Evolutionary conservation across 2,329 filamentous ascomycete species (phyloP), one percentile per base, ranked within the genome.

Genomic region (Fusarium humuli): DNA sequence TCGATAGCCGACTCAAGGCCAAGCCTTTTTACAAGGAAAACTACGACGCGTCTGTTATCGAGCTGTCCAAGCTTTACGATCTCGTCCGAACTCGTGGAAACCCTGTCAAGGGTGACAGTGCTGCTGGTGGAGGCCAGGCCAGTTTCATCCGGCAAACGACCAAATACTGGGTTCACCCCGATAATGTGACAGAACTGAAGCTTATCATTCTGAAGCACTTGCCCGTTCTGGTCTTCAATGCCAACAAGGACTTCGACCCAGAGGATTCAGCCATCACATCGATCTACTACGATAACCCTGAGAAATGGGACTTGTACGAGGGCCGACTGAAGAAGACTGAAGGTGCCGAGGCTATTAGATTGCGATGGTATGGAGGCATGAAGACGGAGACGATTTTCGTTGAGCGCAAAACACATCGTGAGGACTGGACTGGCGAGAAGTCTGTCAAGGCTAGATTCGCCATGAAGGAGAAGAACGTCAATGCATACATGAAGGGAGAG

Each of bases 1-100:
- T 99, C 81, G 95, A 97, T 62, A 91, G 94, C 44, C 90, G 95
- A 62, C 88, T 99, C 77, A 97, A 97, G 82, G 93, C 94, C 47
- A 98, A 97, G 80, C 95, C 96, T 1, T 99, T 99, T 82, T 99
- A 97, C 87, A 97, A 97, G 80, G 95, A 98, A 79, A 98, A 99
- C 82, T 98, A 98, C 82, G 96, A 99, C 83, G 92, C 91, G 30
- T 97, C 97, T 65, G 93, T 99, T 37, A 91, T 98, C 68, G 94
- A 97, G 82, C 89, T 99, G 32, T 99, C 96, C 23, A 95, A 92
- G 81, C 89, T 98, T 59, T 99, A 98, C 83, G 95, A 99, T 79
- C 86, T 97, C 44, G 96, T 98, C 18, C 90, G 96, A 58, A 99
- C 95, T 4, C 89, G 95, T 73, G 96, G 96, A 62, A 95, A 97